These are phyloP conservation scores for Epichloe brachyelytri DNA, from an alignment of 2,329 filamentous ascomycete species.

Conservation along the genomic window DNA sequence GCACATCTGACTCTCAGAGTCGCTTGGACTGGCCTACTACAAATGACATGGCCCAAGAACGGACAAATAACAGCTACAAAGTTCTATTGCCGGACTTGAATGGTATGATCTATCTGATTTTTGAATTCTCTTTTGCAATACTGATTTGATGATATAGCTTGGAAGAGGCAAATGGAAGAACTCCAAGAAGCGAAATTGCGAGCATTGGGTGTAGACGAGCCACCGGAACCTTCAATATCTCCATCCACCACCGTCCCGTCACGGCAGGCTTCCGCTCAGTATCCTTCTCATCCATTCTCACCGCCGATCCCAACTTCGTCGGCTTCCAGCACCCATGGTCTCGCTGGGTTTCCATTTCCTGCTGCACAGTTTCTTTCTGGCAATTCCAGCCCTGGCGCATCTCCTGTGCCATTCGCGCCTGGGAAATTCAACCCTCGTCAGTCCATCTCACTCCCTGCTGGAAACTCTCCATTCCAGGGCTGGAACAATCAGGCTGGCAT, in stretches of 20 bases:
- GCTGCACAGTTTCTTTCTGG: constrained; percentile 45
- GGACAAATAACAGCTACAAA: constrained; percentile 36
- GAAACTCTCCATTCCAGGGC: constrained; percentile 52
- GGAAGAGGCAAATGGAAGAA: constrained; percentile 67
- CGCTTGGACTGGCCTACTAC: constrained; percentile 54
- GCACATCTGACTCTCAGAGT: constrained; percentile 45
- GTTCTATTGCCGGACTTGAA: constrained; percentile 61
- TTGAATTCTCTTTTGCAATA: background rate
- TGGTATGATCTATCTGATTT: constrained; percentile 23
- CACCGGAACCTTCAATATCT: constrained; percentile 50
- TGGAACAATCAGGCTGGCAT: constrained; percentile 47
- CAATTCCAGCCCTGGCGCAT: constrained; percentile 52
- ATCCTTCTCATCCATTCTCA: constrained; percentile 67
- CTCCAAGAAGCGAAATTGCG: constrained; percentile 85
- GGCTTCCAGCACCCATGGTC: constrained; percentile 52
- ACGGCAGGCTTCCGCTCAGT: constrained; percentile 59
- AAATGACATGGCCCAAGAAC: constrained; percentile 44
- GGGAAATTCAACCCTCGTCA: constrained; percentile 56
- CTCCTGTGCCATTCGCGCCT: constrained; percentile 56
- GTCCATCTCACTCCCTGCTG: constrained; percentile 54
- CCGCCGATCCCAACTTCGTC: constrained; percentile 73
- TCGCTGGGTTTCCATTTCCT: constrained; percentile 44
- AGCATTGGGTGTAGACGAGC: constrained; percentile 72
- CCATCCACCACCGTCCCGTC: constrained; percentile 49
- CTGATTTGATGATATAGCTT: constrained; percentile 26